Conservation (phyloP, 148 eudicot genomes). For the Cornus controversa region DNA sequence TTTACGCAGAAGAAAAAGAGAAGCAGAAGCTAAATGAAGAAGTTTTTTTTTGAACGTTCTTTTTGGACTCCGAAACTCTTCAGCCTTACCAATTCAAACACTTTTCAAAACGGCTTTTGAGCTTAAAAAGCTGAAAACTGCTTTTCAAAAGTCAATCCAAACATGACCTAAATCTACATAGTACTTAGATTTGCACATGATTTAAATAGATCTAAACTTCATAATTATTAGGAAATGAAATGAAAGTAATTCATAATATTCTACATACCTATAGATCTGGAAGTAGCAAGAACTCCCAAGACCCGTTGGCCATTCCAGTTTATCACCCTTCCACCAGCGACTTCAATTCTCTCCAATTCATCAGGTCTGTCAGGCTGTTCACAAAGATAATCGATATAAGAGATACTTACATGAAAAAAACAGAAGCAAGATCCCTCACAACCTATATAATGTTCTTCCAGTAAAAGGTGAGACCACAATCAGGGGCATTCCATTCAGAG, state of each 20-base stretch:
- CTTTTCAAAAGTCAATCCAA: too few species aligned
- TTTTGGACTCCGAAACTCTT: too few species aligned
- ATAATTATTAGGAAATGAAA: neutral
- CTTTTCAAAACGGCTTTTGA: too few species aligned
- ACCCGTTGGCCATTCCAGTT: slow-evolving; percentile 71
- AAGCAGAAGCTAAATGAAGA: too few species aligned
- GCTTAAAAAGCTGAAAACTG: too few species aligned
- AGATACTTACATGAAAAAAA: too few species aligned
- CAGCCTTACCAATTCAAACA: too few species aligned
- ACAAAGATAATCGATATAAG: neutral
- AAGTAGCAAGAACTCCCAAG: slow-evolving; percentile 72
- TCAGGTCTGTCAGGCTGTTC: slow-evolving; percentile 71
- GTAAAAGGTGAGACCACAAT: too few species aligned
- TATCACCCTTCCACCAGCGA: slow-evolving; percentile 64
- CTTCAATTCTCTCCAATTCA: slow-evolving; percentile 73
- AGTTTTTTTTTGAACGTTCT: too few species aligned
- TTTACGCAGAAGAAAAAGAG: too few species aligned
- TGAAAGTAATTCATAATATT: neutral
- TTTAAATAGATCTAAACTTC: too few species aligned
- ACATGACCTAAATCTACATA: neutral
- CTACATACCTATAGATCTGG: slow-evolving; percentile 70
- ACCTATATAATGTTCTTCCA: neutral
- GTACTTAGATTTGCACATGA: neutral
- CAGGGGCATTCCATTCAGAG: too few species aligned
- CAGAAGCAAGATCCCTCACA: neutral